Percentiles rank a stretch among this genome's conserved stretches.
phyloP scores from a whole-genome alignment of 257 asterid species.

The Solanum appendiculatum region DNA sequence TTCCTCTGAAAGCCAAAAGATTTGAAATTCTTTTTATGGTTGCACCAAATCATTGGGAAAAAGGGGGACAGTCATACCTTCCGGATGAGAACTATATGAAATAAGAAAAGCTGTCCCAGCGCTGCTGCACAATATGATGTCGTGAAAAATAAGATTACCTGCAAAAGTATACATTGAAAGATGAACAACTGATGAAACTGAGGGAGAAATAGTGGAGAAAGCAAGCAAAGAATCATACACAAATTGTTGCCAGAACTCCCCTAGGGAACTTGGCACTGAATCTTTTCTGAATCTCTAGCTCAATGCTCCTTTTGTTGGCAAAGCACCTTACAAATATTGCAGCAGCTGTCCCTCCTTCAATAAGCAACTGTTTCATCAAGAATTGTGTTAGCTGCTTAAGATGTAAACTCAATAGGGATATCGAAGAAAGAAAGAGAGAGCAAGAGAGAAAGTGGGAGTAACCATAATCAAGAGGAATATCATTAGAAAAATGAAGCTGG shows the following conservation, averaged over 20 bases:
- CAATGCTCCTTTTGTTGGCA: conserved; percentile 57
- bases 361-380: conserved; percentile 47
- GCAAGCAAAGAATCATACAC: conserved; percentile 39
- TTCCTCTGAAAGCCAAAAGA: not conserved
- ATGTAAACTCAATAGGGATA: not conserved
- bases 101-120: conserved; percentile 85
- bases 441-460: conserved; percentile 2
- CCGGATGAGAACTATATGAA: conserved; percentile 82
- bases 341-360: conserved; percentile 81
- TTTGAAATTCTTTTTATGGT: not conserved
- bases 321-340: conserved; percentile 91
- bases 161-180: conserved; percentile 1
- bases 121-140: conserved; percentile 74
- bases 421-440: not conserved
- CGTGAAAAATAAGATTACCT: conserved; percentile 56
- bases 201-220: not conserved
- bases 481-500: conserved; percentile 89
- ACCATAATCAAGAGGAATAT: conserved; percentile 76
- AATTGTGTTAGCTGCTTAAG: conserved; percentile 4
- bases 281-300: conserved; percentile 41
- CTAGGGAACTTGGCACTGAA: conserved; percentile 62
- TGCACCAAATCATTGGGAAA: not conserved
- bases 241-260: conserved; percentile 67
- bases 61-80: conserved; percentile 40
- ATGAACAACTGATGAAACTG: not conserved